These are phyloP conservation scores for bread wheat (Triticum aestivum) DNA, from an alignment of 176 grass and related monocot species.

Conservation along the genomic window DNA sequence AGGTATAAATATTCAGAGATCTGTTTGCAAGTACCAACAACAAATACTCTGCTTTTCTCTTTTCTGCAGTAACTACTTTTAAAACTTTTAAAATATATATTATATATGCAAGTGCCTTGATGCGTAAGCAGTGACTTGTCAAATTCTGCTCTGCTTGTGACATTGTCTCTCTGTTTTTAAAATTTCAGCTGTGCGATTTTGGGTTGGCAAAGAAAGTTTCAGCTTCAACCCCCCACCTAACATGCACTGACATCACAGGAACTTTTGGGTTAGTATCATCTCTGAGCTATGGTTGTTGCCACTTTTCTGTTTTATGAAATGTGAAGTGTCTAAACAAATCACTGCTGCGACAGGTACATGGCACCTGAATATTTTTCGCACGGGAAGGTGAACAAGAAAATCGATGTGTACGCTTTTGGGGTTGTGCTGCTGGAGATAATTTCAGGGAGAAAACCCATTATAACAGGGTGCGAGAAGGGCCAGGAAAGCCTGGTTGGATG, in stretches of 20 bases:
- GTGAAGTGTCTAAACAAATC: slow-evolving; percentile 27
- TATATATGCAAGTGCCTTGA: not conserved
- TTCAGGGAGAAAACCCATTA: slow-evolving; percentile 92
- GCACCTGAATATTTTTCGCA: slow-evolving; percentile 91
- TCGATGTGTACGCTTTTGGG: slow-evolving; percentile 94
- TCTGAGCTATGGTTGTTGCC: not conserved
- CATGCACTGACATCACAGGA: slow-evolving; percentile 84
- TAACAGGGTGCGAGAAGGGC: slow-evolving; percentile 58
- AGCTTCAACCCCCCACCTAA: slow-evolving; percentile 60
- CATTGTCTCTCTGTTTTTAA: slow-evolving; percentile 29
- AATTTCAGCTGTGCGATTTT: slow-evolving; percentile 91
- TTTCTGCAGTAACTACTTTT: not conserved
- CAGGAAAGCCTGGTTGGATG: slow-evolving; percentile 86
- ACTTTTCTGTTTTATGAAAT: slow-evolving; percentile 20
- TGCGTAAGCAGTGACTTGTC: slow-evolving; percentile 7
- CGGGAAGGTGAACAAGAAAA: slow-evolving; percentile 88
- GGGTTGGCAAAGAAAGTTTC: slow-evolving; percentile 86
- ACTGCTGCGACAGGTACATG: slow-evolving; percentile 66
- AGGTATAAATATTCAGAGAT: slow-evolving; percentile 59
- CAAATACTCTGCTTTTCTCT: not conserved
- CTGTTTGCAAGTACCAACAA: slow-evolving; percentile 9
- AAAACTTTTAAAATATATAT: not conserved
- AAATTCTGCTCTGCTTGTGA: slow-evolving; percentile 24
- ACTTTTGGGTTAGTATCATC: slow-evolving; percentile 80
- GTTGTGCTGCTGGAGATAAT: slow-evolving; percentile 89